Evolutionary conservation across 352 stramenopile genomes (phyloP).

Genomic region (Globisporangium irregulare): DNA sequence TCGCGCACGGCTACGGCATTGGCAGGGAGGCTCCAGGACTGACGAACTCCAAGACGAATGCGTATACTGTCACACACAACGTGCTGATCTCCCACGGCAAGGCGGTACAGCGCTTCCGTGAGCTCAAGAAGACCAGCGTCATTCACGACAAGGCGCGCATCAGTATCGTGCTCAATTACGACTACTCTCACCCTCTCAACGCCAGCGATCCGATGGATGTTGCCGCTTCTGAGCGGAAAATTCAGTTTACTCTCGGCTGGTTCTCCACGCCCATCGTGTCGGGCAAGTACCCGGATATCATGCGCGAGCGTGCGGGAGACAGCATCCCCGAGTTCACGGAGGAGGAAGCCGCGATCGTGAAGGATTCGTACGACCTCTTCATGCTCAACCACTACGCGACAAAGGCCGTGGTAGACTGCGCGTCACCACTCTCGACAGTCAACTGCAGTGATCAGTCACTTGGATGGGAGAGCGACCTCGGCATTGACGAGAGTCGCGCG

Average conservation of each 20-base stretch:
- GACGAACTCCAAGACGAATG: constrained; percentile 35
- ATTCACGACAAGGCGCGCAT: constrained; percentile 66
- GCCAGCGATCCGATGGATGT: constrained; percentile 38
- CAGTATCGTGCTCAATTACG: constrained; percentile 90
- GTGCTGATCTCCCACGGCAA: constrained; percentile 89
- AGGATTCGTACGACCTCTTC: constrained; percentile 91
- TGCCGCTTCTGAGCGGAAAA: constrained; percentile 70
- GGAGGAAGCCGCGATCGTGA: constrained; percentile 68
- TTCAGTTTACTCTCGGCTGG: constrained; percentile 92
- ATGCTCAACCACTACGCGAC: constrained; percentile 93
- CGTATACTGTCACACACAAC: constrained; percentile 80
- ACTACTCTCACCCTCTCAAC: constrained; percentile 77
- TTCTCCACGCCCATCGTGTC: constrained; percentile 88
- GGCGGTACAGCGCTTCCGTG: constrained; percentile 85
- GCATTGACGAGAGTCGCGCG: constrained; percentile 47
- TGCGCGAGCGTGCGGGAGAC: constrained; percentile 76
- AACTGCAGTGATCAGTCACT: constrained; percentile 30
- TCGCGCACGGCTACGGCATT: constrained; percentile 83
- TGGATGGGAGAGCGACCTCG: constrained; percentile 47
- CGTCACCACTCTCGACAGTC: constrained; percentile 26
- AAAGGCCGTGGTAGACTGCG: constrained; percentile 48
- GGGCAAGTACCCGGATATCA: constrained; percentile 88
- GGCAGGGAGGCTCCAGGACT: constrained; percentile 40
- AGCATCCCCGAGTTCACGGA: constrained; percentile 86
- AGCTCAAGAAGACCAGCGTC: constrained; percentile 46